phyloP scores from a whole-genome alignment of 257 asterid species.

The Verbena officinalis region DNA sequence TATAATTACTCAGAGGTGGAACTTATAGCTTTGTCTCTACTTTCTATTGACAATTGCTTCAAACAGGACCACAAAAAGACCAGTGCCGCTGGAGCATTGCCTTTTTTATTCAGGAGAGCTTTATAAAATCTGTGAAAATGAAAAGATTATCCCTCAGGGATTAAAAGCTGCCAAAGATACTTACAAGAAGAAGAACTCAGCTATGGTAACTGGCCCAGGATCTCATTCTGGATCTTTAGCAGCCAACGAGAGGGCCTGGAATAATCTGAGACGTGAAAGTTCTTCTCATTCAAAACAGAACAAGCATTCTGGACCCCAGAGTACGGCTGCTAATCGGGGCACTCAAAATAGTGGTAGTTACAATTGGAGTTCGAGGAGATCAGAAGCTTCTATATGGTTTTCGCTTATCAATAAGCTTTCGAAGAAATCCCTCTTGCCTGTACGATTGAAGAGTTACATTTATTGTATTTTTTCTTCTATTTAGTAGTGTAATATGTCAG shows the following conservation, averaged over 20 bases:
- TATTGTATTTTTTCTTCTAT: conserved; percentile 18
- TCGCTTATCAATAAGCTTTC: conserved; percentile 78
- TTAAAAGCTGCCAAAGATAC: conserved; percentile 83
- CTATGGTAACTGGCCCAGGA: conserved; percentile 50
- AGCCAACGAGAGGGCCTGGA: conserved; percentile 48
- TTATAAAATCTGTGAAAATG: conserved; percentile 89
- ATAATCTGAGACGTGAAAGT: conserved; percentile 42
- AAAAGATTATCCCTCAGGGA: conserved; percentile 78
- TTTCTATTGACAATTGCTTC: conserved; percentile 18
- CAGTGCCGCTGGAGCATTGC: conserved; percentile 97
- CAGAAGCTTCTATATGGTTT: conserved; percentile 88
- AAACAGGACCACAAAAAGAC: conserved; percentile 92
- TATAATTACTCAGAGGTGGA: neutral
- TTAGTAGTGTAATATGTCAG: conserved; percentile 9
- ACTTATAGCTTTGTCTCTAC: conserved; percentile 24
- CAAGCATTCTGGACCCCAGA: conserved; percentile 55
- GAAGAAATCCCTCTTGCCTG: conserved; percentile 87
- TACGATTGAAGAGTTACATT: conserved; percentile 43
- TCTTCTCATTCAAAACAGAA: conserved; percentile 45
- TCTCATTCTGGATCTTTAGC: conserved; percentile 51
- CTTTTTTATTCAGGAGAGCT: conserved; percentile 93
- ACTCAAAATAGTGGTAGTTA: conserved; percentile 49
- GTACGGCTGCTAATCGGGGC: conserved; percentile 50
- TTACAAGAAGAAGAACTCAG: conserved; percentile 55
- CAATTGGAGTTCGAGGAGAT: conserved; percentile 70